A percentile compares a stretch with the other conserved stretches of the same genome.
phyloP scores from a whole-genome alignment of 768 basidiomycete genomes.

The Lactarius pseudohatsudake region DNA sequence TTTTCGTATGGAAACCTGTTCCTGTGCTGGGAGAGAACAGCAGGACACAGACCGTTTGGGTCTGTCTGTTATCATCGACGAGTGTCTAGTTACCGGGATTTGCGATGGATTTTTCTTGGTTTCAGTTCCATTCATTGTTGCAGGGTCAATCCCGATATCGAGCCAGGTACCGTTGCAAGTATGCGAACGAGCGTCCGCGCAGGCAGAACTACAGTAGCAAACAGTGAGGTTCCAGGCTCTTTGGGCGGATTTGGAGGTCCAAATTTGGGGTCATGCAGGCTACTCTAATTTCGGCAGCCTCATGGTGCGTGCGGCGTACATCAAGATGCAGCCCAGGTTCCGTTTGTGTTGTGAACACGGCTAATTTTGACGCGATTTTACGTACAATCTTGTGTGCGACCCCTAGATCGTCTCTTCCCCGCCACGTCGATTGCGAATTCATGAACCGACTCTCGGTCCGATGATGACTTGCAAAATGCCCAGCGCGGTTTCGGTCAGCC shows the following conservation, averaged over 20 bases:
- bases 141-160: slow-evolving; percentile 43
- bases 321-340: slow-evolving; percentile 40
- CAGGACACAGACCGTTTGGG: slow-evolving; percentile 45
- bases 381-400: slow-evolving; percentile 48
- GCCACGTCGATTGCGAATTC: slow-evolving; percentile 9
- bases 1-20: slow-evolving; percentile 45
- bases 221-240: slow-evolving; percentile 32
- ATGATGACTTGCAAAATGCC: slow-evolving; percentile 48
- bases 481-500: slow-evolving; percentile 51
- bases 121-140: neutral
- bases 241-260: slow-evolving; percentile 9
- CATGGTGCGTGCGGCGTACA: slow-evolving; percentile 38
- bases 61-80: slow-evolving; percentile 44
- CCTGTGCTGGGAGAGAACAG: slow-evolving; percentile 50
- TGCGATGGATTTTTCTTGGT: neutral
- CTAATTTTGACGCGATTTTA: slow-evolving; percentile 41
- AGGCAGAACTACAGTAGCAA: slow-evolving; percentile 36
- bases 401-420: neutral
- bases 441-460: slow-evolving; percentile 5
- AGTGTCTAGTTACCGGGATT: slow-evolving; percentile 34
- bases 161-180: slow-evolving; percentile 34
- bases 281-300: slow-evolving; percentile 40
- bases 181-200: slow-evolving; percentile 38
- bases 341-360: slow-evolving; percentile 37
- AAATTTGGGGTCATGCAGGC: slow-evolving; percentile 26